Percentiles rank a stretch among this genome's conserved stretches.
Evolutionary conservation across 208 protist genomes (phyloP).

Genomic region (Angomonas ambiguus): DNA sequence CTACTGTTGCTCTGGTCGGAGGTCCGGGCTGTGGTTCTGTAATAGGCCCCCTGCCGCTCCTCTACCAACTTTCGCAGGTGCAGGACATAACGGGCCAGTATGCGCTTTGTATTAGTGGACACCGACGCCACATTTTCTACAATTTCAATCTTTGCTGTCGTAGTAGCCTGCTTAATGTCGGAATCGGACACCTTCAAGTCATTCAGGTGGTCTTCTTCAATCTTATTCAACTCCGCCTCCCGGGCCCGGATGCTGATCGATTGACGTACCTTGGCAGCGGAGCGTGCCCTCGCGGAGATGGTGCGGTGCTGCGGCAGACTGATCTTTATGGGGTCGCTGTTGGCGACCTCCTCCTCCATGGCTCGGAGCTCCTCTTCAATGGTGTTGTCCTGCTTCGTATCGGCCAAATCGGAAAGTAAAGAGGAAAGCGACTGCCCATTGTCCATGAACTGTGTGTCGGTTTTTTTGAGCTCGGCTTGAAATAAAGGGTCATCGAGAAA

Average conservation of each 20-base stretch:
- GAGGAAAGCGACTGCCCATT: neutral
- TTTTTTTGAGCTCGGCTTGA: constrained; percentile 21
- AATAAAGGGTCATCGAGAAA: constrained; percentile 37
- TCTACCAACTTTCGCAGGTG: neutral
- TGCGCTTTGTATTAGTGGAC: neutral
- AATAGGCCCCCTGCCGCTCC: neutral
- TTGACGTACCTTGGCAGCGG: neutral
- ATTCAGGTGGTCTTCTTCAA: neutral
- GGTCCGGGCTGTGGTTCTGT: neutral
- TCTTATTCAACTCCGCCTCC: neutral
- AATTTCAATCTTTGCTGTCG: neutral
- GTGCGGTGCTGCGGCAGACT: neutral
- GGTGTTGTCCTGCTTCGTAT: neutral
- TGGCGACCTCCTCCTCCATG: neutral
- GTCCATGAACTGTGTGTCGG: neutral
- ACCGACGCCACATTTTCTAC: neutral
- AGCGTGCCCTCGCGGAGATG: neutral
- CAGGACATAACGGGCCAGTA: neutral
- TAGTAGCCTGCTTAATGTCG: neutral
- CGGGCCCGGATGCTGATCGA: neutral
- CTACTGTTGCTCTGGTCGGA: neutral
- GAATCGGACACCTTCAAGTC: neutral
- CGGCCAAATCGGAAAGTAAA: neutral
- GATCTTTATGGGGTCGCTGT: neutral
- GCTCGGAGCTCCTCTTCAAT: neutral